These are phyloP conservation scores for Aspergillus pseudoterreus DNA, from an alignment of 2,329 filamentous ascomycete genomes.

Conservation along the genomic window DNA sequence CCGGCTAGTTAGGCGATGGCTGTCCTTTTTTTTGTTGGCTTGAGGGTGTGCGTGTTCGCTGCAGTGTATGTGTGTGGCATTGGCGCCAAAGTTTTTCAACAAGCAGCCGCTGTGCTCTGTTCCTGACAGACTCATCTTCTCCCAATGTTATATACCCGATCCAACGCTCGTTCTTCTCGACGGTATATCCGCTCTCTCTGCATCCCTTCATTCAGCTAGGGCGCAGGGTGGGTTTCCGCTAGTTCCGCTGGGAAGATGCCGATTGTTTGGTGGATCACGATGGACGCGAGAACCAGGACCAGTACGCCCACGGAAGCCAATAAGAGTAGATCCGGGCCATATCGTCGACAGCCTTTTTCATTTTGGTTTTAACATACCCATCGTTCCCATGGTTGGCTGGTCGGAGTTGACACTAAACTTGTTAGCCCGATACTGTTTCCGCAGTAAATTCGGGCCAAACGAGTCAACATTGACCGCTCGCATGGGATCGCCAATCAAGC, in stretches of 20 bases:
- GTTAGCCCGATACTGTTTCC: not conserved
- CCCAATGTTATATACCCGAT: slow-evolving; percentile 10
- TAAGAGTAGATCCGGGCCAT: not conserved
- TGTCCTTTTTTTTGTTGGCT: slow-evolving; percentile 12
- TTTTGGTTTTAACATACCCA: not conserved
- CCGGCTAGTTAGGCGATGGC: slow-evolving; percentile 16
- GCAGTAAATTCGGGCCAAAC: not conserved
- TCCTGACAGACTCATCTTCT: slow-evolving; percentile 12
- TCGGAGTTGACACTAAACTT: not conserved
- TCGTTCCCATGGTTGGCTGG: not conserved
- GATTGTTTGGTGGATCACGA: not conserved
- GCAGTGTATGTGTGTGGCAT: slow-evolving; percentile 18
- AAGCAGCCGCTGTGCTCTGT: slow-evolving; percentile 11
- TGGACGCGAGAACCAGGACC: not conserved
- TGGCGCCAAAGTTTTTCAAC: slow-evolving; percentile 9
- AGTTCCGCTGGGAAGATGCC: too few relatives aligned
- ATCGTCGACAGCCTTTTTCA: not conserved
- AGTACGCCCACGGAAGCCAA: not conserved
- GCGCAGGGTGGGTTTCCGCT: too few relatives aligned
- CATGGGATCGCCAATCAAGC: not conserved
- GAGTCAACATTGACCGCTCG: not conserved
- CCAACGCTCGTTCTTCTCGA: not conserved
- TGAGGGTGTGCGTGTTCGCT: slow-evolving; percentile 18
- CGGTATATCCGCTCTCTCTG: not conserved
- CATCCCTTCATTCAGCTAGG: not conserved